A percentile compares a stretch with the other conserved stretches of the same genome.
These are phyloP conservation scores for Cryptosporidium bovis DNA, from an alignment of 169 alveolate genomes.

Conservation along the genomic window DNA sequence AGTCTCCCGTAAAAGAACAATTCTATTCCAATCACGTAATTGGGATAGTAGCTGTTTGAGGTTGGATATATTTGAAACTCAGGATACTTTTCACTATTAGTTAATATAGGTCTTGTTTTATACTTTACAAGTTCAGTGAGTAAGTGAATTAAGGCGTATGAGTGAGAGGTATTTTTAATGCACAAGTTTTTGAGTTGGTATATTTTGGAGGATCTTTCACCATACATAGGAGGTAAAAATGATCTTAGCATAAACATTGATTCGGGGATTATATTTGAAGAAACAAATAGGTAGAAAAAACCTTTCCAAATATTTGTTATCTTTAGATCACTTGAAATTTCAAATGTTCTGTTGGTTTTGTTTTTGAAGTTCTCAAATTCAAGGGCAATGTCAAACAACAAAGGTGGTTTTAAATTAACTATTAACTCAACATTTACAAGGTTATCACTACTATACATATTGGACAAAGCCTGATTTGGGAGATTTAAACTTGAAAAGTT, in stretches of 20 bases:
- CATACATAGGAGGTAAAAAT: constrained; percentile 36
- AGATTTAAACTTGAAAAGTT: not conserved
- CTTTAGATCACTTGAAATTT: constrained; percentile 10
- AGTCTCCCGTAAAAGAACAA: constrained; percentile 16
- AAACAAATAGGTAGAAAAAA: constrained; percentile 7
- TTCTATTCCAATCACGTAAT: constrained; percentile 32
- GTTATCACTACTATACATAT: no score
- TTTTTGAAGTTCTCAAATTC: constrained; percentile 34
- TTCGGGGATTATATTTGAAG: not conserved
- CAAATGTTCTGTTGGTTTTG: not conserved
- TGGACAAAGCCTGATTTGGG: no score
- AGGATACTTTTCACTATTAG: not conserved
- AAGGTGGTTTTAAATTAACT: constrained; percentile 22
- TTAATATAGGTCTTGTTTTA: not conserved
- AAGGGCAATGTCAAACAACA: constrained; percentile 32
- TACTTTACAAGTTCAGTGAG: not conserved
- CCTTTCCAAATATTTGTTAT: constrained; percentile 51
- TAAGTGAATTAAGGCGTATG: not conserved
- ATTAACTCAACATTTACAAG: no score
- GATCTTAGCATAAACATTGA: constrained; percentile 8
- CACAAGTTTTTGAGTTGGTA: constrained; percentile 1
- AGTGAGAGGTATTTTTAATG: constrained; percentile 7
- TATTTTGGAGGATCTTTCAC: constrained; percentile 12
- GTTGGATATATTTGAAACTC: constrained; percentile 41
- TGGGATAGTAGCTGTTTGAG: constrained; percentile 15